Percentiles rank a stretch among this genome's conserved stretches.
Conservation (phyloP, 2,329 filamentous ascomycete species). For the Fusarium praegraminearum region DNA sequence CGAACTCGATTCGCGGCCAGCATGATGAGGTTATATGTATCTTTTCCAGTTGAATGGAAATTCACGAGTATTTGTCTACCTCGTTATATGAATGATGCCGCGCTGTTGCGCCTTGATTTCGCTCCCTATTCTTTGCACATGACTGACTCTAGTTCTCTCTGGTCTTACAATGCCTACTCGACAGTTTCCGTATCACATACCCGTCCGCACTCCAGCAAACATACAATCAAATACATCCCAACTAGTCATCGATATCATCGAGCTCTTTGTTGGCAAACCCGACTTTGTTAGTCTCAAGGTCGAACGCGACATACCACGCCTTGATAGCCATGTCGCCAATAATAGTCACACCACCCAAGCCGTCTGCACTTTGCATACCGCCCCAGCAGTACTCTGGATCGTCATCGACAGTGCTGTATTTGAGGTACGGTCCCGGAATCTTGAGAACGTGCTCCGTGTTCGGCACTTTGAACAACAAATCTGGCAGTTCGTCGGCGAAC, state of each 20-base stretch:
- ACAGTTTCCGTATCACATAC: constrained; percentile 16
- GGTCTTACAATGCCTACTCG: constrained; percentile 17
- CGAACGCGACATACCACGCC: constrained; percentile 79
- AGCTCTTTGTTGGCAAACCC: constrained; percentile 61
- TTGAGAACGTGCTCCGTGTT: constrained; percentile 62
- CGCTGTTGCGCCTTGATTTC: not conserved
- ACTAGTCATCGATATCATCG: constrained; percentile 33
- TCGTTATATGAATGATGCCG: constrained; percentile 5
- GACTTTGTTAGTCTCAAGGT: constrained; percentile 58
- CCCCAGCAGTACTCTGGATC: constrained; percentile 74
- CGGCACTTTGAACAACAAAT: constrained; percentile 66
- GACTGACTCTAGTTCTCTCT: constrained; percentile 14
- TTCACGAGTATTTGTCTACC: constrained; percentile 25
- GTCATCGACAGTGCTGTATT: constrained; percentile 64
- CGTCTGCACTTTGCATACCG: constrained; percentile 73
- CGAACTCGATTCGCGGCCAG: constrained; percentile 25
- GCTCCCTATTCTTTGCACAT: constrained; percentile 13
- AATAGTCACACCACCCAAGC: constrained; percentile 66
- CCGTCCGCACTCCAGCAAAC: not conserved
- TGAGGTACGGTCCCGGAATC: constrained; percentile 67
- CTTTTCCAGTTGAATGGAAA: constrained; percentile 36
- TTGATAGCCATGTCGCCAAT: constrained; percentile 86
- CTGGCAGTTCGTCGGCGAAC: constrained; percentile 65
- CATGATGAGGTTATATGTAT: constrained; percentile 38
- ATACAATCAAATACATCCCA: constrained; percentile 8